Percentiles rank a stretch among this genome's conserved stretches.
Conservation (phyloP, 78 protist genomes). For the Dictyostelium brefeldianum region DNA sequence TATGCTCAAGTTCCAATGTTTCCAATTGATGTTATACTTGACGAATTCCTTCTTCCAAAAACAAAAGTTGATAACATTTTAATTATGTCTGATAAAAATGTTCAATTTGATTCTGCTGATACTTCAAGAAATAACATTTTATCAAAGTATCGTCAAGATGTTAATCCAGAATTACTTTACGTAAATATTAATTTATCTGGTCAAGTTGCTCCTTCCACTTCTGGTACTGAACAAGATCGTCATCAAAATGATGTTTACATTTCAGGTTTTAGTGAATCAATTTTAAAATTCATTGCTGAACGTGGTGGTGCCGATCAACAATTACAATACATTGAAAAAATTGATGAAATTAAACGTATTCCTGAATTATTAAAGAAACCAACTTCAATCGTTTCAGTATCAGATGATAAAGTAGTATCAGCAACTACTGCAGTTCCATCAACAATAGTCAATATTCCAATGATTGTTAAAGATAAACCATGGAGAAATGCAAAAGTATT, state of each 20-base stretch:
- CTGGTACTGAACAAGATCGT: not conserved
- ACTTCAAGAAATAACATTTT: slow-evolving; percentile 25
- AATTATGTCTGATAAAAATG: slow-evolving; percentile 28
- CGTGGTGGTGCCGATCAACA: slow-evolving; percentile 85
- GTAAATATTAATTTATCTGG: slow-evolving; percentile 87
- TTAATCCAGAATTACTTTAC: slow-evolving; percentile 85
- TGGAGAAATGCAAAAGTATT: slow-evolving; percentile 67
- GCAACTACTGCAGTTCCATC: not conserved
- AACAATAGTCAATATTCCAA: not conserved
- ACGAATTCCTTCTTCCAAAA: not conserved
- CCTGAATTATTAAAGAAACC: not conserved
- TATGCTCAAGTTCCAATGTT: not conserved
- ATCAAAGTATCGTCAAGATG: slow-evolving; percentile 80
- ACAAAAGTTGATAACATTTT: slow-evolving; percentile 81
- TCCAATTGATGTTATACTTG: slow-evolving; percentile 16
- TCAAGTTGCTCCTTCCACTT: not conserved
- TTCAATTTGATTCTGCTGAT: not conserved
- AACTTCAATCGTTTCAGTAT: not conserved
- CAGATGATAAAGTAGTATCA: not conserved
- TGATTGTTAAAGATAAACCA: slow-evolving; percentile 14
- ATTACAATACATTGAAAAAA: slow-evolving; percentile 79
- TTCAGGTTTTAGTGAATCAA: slow-evolving; percentile 89
- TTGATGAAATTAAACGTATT: slow-evolving; percentile 60
- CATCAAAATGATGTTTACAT: slow-evolving; percentile 85
- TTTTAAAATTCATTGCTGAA: slow-evolving; percentile 91